Conservation (phyloP, 176 grass and related monocot genomes). For the Calamus simplicifolius region DNA sequence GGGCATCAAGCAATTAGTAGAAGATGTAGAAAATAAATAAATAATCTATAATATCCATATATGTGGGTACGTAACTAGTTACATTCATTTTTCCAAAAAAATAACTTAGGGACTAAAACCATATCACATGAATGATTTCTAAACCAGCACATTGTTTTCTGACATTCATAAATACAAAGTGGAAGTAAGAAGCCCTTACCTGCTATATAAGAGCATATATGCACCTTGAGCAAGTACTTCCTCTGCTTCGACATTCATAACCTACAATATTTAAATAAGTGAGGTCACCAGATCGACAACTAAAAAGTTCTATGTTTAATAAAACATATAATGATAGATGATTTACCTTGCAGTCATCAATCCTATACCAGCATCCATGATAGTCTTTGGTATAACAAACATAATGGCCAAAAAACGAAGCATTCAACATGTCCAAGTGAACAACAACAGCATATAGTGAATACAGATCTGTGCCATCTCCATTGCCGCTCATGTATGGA, state of each 20-base stretch:
- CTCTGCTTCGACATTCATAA: constrained; percentile 52
- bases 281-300: constrained; percentile 1
- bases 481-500: constrained; percentile 54
- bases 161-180: background rate
- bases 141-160: no score
- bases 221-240: constrained; percentile 96
- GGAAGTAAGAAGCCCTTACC: background rate
- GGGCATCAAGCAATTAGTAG: no score
- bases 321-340: constrained; percentile 2
- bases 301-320: background rate
- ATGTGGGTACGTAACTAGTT: no score
- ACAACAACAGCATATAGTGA: constrained; percentile 93
- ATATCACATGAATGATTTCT: no score
- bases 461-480: constrained; percentile 76
- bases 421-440: constrained; percentile 97
- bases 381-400: constrained; percentile 86
- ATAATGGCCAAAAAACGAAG: constrained; percentile 98
- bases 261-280: constrained; percentile 35
- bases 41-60: no score
- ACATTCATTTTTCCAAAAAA: no score
- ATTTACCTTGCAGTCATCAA: constrained; percentile 95
- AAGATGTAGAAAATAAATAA: no score
- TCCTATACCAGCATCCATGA: constrained; percentile 56
- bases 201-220: constrained; percentile 97
- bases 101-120: no score